Evolutionary conservation across 345 rosid species (phyloP), one percentile per base, ranked within the genome.

Genomic region (Bruguiera sexangula): DNA sequence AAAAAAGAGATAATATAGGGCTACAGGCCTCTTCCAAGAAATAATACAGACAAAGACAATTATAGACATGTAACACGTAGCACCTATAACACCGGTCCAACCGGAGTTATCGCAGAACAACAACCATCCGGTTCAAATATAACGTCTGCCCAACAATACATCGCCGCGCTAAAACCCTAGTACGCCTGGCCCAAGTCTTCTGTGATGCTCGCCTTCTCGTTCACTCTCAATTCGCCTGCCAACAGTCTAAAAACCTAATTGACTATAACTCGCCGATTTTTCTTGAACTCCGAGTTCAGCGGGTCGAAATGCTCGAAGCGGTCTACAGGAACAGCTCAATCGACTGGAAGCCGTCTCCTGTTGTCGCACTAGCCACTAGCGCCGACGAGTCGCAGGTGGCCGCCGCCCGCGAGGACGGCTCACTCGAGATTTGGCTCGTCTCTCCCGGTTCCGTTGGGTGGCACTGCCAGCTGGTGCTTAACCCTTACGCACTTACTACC

Each of bases 381-480:
- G 73, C 78, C 43, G 97, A 93, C 67, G 86, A 82, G 60, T 86
- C 88, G 16, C 93, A 82, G 72, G 87, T 90, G 68, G 97, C 97
- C 4, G 93, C 97, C 8, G 93, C 96, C 50, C 93, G 98, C 55
- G 93, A 91, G 63, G 96, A 91, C 70, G 93, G 97, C 72, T 87
- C 98, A 26, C 89, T 94, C 16, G 98, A 94, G 89, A 85, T 94
- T 83, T 91, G 98, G 98, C 96, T 91, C 11, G 96, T 94, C 20
- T 89, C 96, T 51, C 95, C 97, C 32, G 96, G 97, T 69, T 83
- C 97, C 56, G 87, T 89, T 56, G 95, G 97, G 63, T 94, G 98
- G 98, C 97, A 94, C 94, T 85, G 94, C 77, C 98, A 91, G 76
- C 88, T 91, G 88, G 97, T 94, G 81, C 67, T 67, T 26, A 24